Evolutionary conservation across 2,329 filamentous ascomycete genomes (phyloP).

Genomic region (Neonectria magnoliae): DNA sequence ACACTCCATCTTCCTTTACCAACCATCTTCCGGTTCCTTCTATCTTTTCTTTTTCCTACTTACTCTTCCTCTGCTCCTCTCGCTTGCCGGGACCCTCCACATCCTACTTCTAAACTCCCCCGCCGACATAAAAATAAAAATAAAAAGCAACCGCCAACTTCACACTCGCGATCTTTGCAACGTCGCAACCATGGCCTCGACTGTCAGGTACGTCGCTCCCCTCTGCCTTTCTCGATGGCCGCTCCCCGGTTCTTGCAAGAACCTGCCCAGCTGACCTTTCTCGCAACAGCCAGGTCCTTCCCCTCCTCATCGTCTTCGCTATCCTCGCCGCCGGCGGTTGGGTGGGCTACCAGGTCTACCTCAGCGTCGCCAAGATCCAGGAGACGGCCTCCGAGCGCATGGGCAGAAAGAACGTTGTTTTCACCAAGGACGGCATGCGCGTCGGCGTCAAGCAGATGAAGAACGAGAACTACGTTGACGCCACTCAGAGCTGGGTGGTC

Average conservation of each 20-base stretch:
- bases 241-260: background rate
- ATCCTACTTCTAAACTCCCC: background rate
- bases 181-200: slow-evolving; percentile 36
- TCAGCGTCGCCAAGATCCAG: slow-evolving; percentile 73
- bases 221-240: background rate
- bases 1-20: background rate
- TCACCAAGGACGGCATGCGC: slow-evolving; percentile 78
- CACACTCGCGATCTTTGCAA: background rate
- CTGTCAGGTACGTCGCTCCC: slow-evolving; percentile 31
- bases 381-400: slow-evolving; percentile 74
- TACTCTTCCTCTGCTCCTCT: background rate
- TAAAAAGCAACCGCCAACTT: background rate
- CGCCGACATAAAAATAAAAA: slow-evolving; percentile 2
- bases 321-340: slow-evolving; percentile 69
- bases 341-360: slow-evolving; percentile 78
- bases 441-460: slow-evolving; percentile 76
- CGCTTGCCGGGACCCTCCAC: background rate
- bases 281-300: slow-evolving; percentile 66
- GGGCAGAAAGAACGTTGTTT: slow-evolving; percentile 78
- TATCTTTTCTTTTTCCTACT: background rate
- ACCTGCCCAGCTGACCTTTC: slow-evolving; percentile 18
- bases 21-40: background rate
- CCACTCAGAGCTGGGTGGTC: slow-evolving; percentile 74
- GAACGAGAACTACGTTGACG: slow-evolving; percentile 77
- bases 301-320: slow-evolving; percentile 73